Evolutionary conservation across 108 stramenopile species (phyloP), one percentile per base, ranked within the genome.

Genomic region (Cyclostephanos invisitatus): DNA sequence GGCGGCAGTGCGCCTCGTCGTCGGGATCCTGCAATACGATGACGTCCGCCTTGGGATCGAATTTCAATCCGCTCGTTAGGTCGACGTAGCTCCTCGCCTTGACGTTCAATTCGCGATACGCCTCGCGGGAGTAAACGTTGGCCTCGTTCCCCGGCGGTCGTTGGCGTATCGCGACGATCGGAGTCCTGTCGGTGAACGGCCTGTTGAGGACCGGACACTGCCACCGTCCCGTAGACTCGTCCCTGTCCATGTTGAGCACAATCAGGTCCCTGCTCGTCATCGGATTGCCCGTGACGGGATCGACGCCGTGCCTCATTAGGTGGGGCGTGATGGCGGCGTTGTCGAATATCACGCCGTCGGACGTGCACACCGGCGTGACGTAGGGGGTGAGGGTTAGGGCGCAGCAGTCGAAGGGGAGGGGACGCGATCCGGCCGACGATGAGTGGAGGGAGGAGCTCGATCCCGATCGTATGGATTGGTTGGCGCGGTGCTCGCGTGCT

Each of bases 191-290:
- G 6, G 73, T 80, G 73, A 98, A 98, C 17, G 88, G 77, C 83
- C 98, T 99, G 70, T 87, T 91, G 42, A 98, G 83, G n/a, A 99
- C 85, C 3, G 98, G 98, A 75, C 98, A 99, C 66, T 96, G 95
- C 96, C 96, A 97, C 36, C 87, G 69, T 27, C 95, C 95, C 53
- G 87, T 85, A 18, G 87, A 86, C 12, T 85, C 89, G 58, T 97
- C 96, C 59, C 84, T 83, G 46, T 92, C 87, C 87, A 96, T 96
- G 55, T 95, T 72, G 42, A 99, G 78, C 0, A 80, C 70, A 2
- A 97, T 78, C 9, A 98, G 70, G 72, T 97, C 96, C 55, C 78
- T 72, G 5, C 76, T 73, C 6, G 76, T 66, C 67, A 91, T 65
- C 0, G 85, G 70, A 18, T 67, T 55, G 0, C 96, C 96, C 40